Percentiles rank a stretch among this genome's conserved stretches.
These are phyloP conservation scores for Artemisia tridentata DNA, from an alignment of 129 eudicot genomes.

Conservation along the genomic window DNA sequence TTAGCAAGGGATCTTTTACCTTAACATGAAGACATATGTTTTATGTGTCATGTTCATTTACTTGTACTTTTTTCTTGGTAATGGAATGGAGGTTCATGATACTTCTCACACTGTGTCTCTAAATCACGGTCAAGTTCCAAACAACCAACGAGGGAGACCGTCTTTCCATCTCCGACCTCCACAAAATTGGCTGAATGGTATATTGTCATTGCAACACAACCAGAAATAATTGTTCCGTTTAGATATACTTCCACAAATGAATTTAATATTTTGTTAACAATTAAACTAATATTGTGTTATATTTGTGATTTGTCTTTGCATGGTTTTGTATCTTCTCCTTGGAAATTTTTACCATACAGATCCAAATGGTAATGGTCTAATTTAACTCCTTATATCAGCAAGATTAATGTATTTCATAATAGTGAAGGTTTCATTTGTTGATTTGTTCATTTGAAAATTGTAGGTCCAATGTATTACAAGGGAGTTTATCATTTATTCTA, in stretches of 20 bases:
- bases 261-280: not conserved
- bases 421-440: not conserved
- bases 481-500: conserved; percentile 41
- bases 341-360: conserved; percentile 16
- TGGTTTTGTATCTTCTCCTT: conserved; percentile 20
- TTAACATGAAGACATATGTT: conserved; percentile 23
- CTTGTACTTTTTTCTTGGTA: conserved; percentile 23
- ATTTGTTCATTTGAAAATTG: not conserved
- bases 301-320: conserved; percentile 34
- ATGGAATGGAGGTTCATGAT: conserved; percentile 18
- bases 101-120: not conserved
- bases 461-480: conserved; percentile 39
- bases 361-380: conserved; percentile 28
- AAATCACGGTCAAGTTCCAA: conserved; percentile 1
- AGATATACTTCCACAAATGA: not conserved
- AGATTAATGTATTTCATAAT: not conserved
- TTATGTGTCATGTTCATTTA: conserved; percentile 22
- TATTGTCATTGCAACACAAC: not conserved
- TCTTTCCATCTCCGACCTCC: conserved; percentile 35
- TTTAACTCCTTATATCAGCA: not conserved
- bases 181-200: conserved; percentile 35
- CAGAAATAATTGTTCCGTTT: not conserved
- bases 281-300: conserved; percentile 15
- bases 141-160: conserved; percentile 28
- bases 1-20: not conserved